Evolutionary conservation across 257 asterid species (phyloP), one percentile per base, ranked within the genome.

Genomic region (Handroanthus guayacan): DNA sequence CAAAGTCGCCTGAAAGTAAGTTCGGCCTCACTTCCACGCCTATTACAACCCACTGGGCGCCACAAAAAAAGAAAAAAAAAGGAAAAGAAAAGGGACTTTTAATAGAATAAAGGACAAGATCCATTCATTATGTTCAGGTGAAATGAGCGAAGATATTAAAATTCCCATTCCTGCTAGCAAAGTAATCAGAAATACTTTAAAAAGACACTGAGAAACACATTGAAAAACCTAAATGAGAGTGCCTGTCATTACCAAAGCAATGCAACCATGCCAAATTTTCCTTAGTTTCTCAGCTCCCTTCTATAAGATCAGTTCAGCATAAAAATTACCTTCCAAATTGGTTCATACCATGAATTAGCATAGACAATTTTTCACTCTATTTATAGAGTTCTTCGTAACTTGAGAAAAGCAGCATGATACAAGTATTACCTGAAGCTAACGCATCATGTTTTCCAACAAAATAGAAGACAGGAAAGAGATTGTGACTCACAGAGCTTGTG

Each of bases 21-120:
- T 50, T 87, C 62, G 92, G 96, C 81, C 86, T 87, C 79, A 90
- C 94, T 81, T 90, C 92, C 71, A 88, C 87, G 18, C 84, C 79
- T 51, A 80, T 51, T 16, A 82, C 87, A 66, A 62, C 68, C 88
- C 90, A 84, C 90, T 86, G 85, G 10, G 34, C 75, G 31, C 31
- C 31, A 0, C 0, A 25, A 25, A 25, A 25, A 25, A 25, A 25
- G 1, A 25, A 25, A 1, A 25, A 25, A 70, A 25, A 14, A 51
- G 34, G 71, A 72, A 48, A 78, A 76, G 11, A 9, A n/a, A 16
- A 25, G 58, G 36, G 2, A 41, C 17, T n/a, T 57, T 64, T 43
- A 76, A 52, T 36, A 10, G 50, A 62, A 39, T 54, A 55, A 6
- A 45, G 41, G 34, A 63, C 55, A 45, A 20, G 43, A 5, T n/a